Evolutionary conservation across 352 stramenopile genomes (phyloP).

Genomic region (Globisporangium parvum): DNA sequence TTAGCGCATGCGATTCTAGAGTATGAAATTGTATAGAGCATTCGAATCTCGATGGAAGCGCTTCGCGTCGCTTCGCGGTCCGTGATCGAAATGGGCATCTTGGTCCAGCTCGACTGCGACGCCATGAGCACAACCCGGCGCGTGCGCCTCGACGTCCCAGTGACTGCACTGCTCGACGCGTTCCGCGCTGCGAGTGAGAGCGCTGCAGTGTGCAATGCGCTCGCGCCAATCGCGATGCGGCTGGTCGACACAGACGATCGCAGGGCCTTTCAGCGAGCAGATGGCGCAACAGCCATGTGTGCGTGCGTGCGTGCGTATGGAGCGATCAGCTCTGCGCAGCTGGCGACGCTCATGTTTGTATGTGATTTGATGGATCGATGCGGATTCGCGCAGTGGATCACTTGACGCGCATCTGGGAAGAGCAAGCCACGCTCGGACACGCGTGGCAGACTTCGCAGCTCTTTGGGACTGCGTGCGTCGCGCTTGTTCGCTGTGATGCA

Average conservation of each 20-base stretch:
- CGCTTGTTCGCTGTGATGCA: background rate
- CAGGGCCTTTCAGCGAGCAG: slow-evolving; percentile 39
- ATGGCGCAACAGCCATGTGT: slow-evolving; percentile 54
- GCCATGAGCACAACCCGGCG: slow-evolving; percentile 11
- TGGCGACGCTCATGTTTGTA: background rate
- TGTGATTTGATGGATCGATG: background rate
- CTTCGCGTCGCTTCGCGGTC: no score
- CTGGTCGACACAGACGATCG: slow-evolving; percentile 45
- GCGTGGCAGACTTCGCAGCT: slow-evolving; percentile 32
- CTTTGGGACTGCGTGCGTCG: slow-evolving; percentile 24
- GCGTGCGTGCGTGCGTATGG: background rate
- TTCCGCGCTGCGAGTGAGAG: slow-evolving; percentile 29
- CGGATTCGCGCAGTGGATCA: slow-evolving; percentile 38
- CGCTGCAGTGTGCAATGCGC: slow-evolving; percentile 25
- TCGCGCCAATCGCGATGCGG: slow-evolving; percentile 56
- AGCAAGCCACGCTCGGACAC: slow-evolving; percentile 41
- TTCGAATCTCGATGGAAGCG: background rate
- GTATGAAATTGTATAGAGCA: background rate
- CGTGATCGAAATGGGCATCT: no score
- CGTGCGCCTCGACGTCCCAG: slow-evolving; percentile 20
- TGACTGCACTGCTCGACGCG: slow-evolving; percentile 35
- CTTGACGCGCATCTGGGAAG: slow-evolving; percentile 38
- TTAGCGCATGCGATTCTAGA: background rate
- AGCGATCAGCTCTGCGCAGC: background rate
- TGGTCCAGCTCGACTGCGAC: no score